Evolutionary conservation across 1,284 basidiomycete species (phyloP), one percentile per base, ranked within the genome.

Genomic region (Irpex sp.): DNA sequence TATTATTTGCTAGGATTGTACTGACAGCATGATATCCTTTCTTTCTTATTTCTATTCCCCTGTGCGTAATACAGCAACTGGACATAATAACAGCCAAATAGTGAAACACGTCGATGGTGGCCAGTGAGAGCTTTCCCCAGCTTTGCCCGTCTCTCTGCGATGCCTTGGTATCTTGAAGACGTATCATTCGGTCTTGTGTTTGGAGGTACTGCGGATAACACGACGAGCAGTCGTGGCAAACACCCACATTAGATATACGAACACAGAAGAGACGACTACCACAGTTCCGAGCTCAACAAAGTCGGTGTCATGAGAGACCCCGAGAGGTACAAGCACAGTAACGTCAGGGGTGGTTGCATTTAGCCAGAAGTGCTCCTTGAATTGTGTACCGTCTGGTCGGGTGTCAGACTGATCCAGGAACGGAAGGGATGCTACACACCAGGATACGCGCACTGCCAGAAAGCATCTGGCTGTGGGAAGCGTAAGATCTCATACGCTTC

Each of bases 381-480:
- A 47, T 5, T 8, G 19, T 7, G 19, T n/a, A 34, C 38, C 58
- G 19, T 51, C 58, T 48, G 17, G 19, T 26, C 5, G 58, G 31
- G 40, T 38, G 56, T 54, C 44, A 58, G 37, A 31, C 34, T 44
- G n/a, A n/a, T n/a, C 15, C 40, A 26, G n/a, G n/a, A 3, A 9
- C 0, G 21, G 37, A 40, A 19, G 17, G 17, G n/a, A 51, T n/a
- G 49, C 13, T 26, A 56, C 62, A n/a, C 17, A 63, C 62, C 51
- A 34, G 40, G 31, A 19, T 49, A 48, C 36, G 75, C 69, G 66
- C 79, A 82, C 17, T 73, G 71, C 49, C 82, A 67, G 69, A 84
- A 81, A 0, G 75, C 78, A 2, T 71, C 64, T 0, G 83, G 82
- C 70, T 73, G 67, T 15, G 68, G 66, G 2, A 82, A 58, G 62